Conservation (phyloP, 169 alveolate species). For the Cystoisospora suis region DNA sequence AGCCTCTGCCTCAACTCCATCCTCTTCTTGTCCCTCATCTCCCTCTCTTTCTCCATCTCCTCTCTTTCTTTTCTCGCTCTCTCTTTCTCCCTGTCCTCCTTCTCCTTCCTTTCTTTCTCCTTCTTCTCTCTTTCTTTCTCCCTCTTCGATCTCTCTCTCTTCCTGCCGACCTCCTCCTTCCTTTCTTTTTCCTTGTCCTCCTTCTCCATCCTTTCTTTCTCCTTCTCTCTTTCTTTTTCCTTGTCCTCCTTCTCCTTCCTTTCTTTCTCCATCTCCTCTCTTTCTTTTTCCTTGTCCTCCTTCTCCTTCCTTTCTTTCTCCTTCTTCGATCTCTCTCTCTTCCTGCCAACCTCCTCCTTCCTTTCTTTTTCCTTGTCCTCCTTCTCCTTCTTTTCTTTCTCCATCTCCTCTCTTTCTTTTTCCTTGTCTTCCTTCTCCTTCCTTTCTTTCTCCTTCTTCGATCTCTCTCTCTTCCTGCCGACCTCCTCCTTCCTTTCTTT, state of each 20-base stretch:
- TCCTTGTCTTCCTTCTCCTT: not conserved
- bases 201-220: not conserved
- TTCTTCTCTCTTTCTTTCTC: not conserved
- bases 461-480: not conserved
- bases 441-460: not conserved
- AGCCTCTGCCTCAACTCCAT: too few relatives aligned
- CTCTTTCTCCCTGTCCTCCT: not conserved
- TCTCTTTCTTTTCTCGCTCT: not conserved
- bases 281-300: not conserved
- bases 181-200: not conserved
- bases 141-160: too few relatives aligned
- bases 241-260: not conserved
- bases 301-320: not conserved
- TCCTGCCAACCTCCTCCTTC: not conserved
- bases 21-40: not conserved
- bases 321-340: not conserved
- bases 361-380: not conserved
- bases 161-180: too few relatives aligned
- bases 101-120: not conserved
- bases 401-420: not conserved
- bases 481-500: not conserved
- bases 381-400: not conserved
- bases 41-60: not conserved
- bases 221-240: not conserved
- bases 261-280: not conserved